A percentile compares a stretch with the other conserved stretches of the same genome.
These are phyloP conservation scores for Paecilomyces sp. DNA, from an alignment of 2,329 filamentous ascomycete genomes.

Conservation along the genomic window DNA sequence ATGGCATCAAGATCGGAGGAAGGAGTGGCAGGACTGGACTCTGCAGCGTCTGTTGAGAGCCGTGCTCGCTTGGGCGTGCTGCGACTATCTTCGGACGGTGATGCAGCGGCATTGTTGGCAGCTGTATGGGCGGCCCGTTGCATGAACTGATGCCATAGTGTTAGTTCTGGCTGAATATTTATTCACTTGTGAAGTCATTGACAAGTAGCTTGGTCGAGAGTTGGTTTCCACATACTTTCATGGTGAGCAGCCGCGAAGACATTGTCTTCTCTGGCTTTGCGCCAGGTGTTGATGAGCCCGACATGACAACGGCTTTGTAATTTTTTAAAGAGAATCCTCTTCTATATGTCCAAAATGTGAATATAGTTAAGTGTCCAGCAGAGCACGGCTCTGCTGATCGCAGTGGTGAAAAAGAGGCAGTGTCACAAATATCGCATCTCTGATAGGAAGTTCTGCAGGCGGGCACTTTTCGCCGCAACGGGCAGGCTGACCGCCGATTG, in stretches of 20 bases:
- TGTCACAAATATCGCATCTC: conserved; percentile 3
- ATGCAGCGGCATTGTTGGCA: conserved; percentile 36
- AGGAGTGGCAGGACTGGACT: conserved; percentile 14
- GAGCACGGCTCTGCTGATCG: background rate
- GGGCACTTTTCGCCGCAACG: conserved; percentile 8
- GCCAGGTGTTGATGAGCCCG: conserved; percentile 37
- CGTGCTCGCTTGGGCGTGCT: conserved; percentile 31
- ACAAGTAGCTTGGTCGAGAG: conserved; percentile 3
- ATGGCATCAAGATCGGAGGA: conserved; percentile 33
- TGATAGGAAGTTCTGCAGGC: conserved; percentile 4
- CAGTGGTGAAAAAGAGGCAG: background rate
- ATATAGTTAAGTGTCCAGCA: background rate
- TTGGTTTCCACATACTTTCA: conserved; percentile 54
- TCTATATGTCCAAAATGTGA: background rate
- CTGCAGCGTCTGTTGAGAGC: conserved; percentile 16
- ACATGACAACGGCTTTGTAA: conserved; percentile 17
- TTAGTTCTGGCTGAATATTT: background rate
- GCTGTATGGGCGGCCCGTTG: conserved; percentile 59
- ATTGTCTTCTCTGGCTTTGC: conserved; percentile 60
- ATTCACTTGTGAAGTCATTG: background rate
- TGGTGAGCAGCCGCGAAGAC: conserved; percentile 82
- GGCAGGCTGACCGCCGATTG: conserved; percentile 15
- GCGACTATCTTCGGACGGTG: conserved; percentile 38
- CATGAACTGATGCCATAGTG: conserved; percentile 60
- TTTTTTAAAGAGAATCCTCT: background rate